Percentiles rank a stretch among this genome's conserved stretches.
phyloP scores from a whole-genome alignment of 106 monocot genomes.

The Hemerocallis citrina region DNA sequence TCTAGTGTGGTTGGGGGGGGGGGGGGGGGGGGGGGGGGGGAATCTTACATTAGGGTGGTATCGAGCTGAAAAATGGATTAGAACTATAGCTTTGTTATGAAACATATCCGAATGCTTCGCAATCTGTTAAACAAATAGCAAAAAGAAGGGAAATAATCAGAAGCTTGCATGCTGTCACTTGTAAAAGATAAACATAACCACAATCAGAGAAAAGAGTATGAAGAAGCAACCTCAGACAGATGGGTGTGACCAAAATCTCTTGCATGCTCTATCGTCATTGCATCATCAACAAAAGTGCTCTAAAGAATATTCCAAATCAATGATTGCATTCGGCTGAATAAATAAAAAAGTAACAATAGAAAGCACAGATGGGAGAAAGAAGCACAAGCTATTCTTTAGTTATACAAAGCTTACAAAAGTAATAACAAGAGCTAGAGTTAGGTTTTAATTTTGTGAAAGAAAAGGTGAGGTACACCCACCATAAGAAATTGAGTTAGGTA shows the following conservation, averaged over 20 bases:
- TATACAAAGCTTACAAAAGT: neutral
- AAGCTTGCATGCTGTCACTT: neutral
- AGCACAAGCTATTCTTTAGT: neutral
- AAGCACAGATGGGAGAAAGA: neutral
- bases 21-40: no score
- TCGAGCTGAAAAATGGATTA: slow-evolving; percentile 92
- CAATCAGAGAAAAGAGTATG: neutral
- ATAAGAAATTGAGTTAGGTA: no score
- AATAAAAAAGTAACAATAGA: neutral
- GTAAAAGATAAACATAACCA: neutral
- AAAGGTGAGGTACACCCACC: no score
- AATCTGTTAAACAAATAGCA: slow-evolving; percentile 34
- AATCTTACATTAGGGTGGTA: slow-evolving; percentile 60
- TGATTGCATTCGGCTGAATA: neutral
- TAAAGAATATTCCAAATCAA: slow-evolving; percentile 5
- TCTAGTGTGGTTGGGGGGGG: no score
- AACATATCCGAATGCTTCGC: slow-evolving; percentile 41
- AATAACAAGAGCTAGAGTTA: no score
- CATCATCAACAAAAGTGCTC: slow-evolving; percentile 84
- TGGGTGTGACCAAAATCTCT: slow-evolving; percentile 92
- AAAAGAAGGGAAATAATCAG: neutral
- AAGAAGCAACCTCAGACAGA: slow-evolving; percentile 59
- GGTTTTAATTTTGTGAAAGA: no score
- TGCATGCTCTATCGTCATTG: slow-evolving; percentile 60
- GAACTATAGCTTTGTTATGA: slow-evolving; percentile 78